Percentiles rank a stretch among this genome's conserved stretches.
These are phyloP conservation scores for Pseudogymnoascus destructans DNA, from an alignment of 2,329 filamentous ascomycete genomes.

Conservation along the genomic window DNA sequence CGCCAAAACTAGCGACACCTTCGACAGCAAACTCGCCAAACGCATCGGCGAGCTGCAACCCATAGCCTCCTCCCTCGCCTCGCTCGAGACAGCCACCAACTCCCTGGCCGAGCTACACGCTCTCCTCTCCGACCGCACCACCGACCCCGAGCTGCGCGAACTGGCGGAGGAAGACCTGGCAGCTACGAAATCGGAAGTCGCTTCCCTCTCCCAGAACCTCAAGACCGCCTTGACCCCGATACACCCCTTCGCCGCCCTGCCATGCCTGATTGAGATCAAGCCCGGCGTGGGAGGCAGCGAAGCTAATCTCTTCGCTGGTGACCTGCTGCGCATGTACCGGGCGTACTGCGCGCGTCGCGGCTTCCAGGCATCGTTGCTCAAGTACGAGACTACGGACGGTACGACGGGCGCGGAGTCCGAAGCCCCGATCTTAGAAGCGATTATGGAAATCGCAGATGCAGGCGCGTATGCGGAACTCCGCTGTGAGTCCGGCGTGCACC, in stretches of 20 bases:
- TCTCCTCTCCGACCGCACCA: constrained; percentile 33
- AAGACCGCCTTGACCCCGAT: constrained; percentile 69
- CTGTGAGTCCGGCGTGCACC: constrained; percentile 84
- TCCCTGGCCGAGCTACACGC: constrained; percentile 40
- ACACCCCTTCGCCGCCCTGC: constrained; percentile 80
- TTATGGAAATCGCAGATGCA: constrained; percentile 65
- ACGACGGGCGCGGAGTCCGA: constrained; percentile 45
- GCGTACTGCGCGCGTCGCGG: constrained; percentile 58
- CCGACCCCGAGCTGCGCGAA: constrained; percentile 56
- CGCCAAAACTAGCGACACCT: constrained; percentile 37
- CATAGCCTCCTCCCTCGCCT: constrained; percentile 43
- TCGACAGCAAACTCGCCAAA: constrained; percentile 44
- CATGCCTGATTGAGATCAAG: constrained; percentile 82
- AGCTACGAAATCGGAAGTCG: constrained; percentile 49
- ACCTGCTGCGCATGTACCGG: constrained; percentile 83
- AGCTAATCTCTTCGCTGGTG: constrained; percentile 77
- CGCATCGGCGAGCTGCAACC: constrained; percentile 47
- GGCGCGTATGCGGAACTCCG: constrained; percentile 74
- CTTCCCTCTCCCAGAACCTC: constrained; percentile 50
- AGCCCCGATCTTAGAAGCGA: constrained; percentile 66
- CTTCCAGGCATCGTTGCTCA: constrained; percentile 55
- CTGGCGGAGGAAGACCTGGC: constrained; percentile 72
- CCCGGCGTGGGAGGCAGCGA: constrained; percentile 88
- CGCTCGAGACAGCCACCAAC: constrained; percentile 42
- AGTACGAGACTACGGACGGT: constrained; percentile 65